Evolutionary conservation across 768 basidiomycete genomes (phyloP).

Genomic region (Tricholoma matsutake): DNA sequence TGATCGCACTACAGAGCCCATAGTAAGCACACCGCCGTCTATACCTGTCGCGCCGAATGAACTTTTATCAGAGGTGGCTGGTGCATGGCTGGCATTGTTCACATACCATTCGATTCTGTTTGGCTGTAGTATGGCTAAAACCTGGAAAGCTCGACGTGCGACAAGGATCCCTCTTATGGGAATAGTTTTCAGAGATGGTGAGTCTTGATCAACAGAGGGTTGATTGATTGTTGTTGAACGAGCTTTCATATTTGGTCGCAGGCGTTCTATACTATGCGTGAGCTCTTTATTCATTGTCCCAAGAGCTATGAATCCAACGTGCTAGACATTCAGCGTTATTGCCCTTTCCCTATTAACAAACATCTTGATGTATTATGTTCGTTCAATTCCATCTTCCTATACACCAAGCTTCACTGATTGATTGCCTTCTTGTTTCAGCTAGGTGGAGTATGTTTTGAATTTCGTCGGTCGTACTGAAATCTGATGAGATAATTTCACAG

Average conservation of each 20-base stretch:
- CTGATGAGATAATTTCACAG: not conserved
- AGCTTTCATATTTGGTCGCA: not conserved
- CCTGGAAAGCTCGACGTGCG: not conserved
- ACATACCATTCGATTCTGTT: not conserved
- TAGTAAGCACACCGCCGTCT: not conserved
- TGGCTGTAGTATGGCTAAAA: not conserved
- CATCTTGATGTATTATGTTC: conserved; percentile 30
- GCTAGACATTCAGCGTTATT: conserved; percentile 40
- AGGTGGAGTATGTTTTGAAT: not conserved
- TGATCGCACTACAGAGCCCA: conserved; percentile 3
- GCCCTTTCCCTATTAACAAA: conserved; percentile 45
- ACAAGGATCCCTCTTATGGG: not conserved
- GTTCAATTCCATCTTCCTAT: not conserved
- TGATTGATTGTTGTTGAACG: not conserved
- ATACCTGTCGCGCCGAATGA: not conserved
- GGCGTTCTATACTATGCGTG: not conserved
- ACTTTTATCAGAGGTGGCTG: not conserved
- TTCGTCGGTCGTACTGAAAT: not conserved
- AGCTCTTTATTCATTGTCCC: not conserved
- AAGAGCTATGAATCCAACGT: not conserved
- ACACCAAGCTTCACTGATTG: not conserved
- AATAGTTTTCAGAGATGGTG: not conserved
- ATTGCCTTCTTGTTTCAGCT: not conserved
- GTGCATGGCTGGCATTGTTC: not conserved
- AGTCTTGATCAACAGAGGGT: not conserved